Conservation (phyloP, 1,284 basidiomycete genomes). For the Mycosarcoma maydis region DNA sequence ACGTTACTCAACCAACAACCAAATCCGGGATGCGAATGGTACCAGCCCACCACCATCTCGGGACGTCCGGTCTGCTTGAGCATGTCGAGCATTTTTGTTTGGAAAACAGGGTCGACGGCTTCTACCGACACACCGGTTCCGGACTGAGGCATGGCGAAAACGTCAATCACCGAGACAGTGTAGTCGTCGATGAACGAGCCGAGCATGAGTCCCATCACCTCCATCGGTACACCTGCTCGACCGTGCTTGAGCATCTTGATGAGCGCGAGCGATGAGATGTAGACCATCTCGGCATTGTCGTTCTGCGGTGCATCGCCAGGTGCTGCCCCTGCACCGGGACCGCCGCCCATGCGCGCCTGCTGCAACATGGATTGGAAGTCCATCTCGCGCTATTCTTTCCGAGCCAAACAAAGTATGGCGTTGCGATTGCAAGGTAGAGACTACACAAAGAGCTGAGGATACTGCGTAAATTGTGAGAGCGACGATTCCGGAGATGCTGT, state of each 20-base stretch:
- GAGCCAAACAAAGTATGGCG: too few relatives aligned
- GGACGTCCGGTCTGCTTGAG: conserved; percentile 97
- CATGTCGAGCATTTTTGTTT: conserved; percentile 99
- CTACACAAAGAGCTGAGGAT: too few relatives aligned
- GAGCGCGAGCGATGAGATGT: conserved; percentile 64
- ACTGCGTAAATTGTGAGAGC: too few relatives aligned
- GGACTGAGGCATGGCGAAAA: conserved; percentile 99
- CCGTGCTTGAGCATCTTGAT: conserved; percentile 96
- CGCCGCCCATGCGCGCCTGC: conserved; percentile 59
- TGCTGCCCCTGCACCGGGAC: conserved; percentile 27
- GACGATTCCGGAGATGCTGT: too few relatives aligned
- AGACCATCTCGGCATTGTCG: conserved; percentile 66
- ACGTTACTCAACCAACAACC: conserved; percentile 99
- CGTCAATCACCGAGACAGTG: conserved; percentile 85
- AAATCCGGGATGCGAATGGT: conserved; percentile 99
- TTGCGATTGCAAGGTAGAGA: too few relatives aligned
- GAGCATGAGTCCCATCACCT: conserved; percentile 99
- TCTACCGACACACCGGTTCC: conserved; percentile 98
- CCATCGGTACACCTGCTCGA: conserved; percentile 97
- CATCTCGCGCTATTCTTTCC: conserved; percentile 29
- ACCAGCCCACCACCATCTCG: conserved; percentile 99
- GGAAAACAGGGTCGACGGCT: conserved; percentile 99
- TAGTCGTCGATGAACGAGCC: conserved; percentile 99
- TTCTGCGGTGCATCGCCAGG: conserved; percentile 67
- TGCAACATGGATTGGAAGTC: conserved; percentile 62